phyloP scores from a whole-genome alignment of 2,329 filamentous ascomycete genomes.

The Colletotrichum tamarilloi region DNA sequence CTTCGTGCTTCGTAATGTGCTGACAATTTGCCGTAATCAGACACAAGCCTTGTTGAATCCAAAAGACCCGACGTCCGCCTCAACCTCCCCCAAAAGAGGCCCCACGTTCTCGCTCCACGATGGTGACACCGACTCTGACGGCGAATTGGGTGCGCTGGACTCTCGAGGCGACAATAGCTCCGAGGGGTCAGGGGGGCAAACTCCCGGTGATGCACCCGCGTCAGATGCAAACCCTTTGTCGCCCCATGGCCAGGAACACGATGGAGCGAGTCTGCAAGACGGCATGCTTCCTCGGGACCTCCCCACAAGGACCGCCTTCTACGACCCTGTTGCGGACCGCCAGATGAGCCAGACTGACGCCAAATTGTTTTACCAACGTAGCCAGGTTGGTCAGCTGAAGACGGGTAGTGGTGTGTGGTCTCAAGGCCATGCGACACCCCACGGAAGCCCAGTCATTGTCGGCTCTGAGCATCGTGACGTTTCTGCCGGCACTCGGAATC shows the following conservation, averaged over 20 bases:
- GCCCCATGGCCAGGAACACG: neutral
- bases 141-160: constrained; percentile 15
- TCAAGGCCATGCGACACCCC: constrained; percentile 53
- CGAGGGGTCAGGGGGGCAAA: constrained; percentile 17
- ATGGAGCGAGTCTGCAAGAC: constrained; percentile 50
- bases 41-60: constrained; percentile 8
- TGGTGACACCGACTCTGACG: constrained; percentile 32
- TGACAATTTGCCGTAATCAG: neutral
- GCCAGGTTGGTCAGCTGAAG: constrained; percentile 71
- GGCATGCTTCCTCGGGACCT: constrained; percentile 72
- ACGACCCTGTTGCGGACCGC: constrained; percentile 93
- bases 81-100: constrained; percentile 34
- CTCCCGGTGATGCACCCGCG: constrained; percentile 3
- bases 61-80: constrained; percentile 32
- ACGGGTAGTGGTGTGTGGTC: constrained; percentile 49
- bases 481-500: constrained; percentile 42
- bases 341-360: constrained; percentile 94
- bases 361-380: constrained; percentile 94
- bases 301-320: constrained; percentile 83
- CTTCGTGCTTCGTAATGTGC: neutral
- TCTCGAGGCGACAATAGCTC: constrained; percentile 33
- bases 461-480: constrained; percentile 35
- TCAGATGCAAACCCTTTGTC: neutral
- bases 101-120: constrained; percentile 22
- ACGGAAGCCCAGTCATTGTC: constrained; percentile 58